Conservation (phyloP, 495 filamentous ascomycete species). For the Xylaria venustula region DNA sequence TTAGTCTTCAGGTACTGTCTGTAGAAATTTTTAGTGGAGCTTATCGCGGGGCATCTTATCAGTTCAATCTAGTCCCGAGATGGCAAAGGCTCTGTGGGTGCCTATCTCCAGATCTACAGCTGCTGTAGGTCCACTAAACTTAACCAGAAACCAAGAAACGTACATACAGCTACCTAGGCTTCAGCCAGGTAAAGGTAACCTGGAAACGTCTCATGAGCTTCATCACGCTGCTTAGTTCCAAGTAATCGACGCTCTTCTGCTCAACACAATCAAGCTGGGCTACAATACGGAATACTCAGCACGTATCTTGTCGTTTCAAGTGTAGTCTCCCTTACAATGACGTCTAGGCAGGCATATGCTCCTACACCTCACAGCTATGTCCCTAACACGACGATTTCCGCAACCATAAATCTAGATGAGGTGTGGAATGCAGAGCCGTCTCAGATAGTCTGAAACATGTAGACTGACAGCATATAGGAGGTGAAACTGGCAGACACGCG, state of each 20-base stretch:
- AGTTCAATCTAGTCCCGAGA: neutral
- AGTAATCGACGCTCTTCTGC: neutral
- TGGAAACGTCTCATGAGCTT: neutral
- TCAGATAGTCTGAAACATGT: neutral
- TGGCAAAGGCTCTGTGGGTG: neutral
- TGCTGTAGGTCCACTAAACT: too few relatives aligned
- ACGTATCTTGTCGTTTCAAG: too few relatives aligned
- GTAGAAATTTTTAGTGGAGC: constrained; percentile 25
- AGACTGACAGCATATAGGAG: constrained; percentile 56
- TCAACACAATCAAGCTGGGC: neutral
- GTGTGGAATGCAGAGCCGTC: constrained; percentile 43
- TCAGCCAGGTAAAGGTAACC: neutral
- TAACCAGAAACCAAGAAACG: too few relatives aligned
- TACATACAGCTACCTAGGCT: neutral
- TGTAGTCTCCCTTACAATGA: constrained; percentile 30
- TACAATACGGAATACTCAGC: too few relatives aligned
- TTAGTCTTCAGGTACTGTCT: too few relatives aligned
- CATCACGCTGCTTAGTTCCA: neutral
- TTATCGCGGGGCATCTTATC: constrained; percentile 31
- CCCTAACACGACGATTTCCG: constrained; percentile 71
- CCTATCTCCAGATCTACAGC: too few relatives aligned
- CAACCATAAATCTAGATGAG: constrained; percentile 91
- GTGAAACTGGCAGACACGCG: constrained; percentile 84
- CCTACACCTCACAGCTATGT: constrained; percentile 90
- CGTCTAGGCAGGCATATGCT: constrained; percentile 64